Evolutionary conservation across 768 basidiomycete genomes (phyloP).

Genomic region (Termitomyces bulborhizus): DNA sequence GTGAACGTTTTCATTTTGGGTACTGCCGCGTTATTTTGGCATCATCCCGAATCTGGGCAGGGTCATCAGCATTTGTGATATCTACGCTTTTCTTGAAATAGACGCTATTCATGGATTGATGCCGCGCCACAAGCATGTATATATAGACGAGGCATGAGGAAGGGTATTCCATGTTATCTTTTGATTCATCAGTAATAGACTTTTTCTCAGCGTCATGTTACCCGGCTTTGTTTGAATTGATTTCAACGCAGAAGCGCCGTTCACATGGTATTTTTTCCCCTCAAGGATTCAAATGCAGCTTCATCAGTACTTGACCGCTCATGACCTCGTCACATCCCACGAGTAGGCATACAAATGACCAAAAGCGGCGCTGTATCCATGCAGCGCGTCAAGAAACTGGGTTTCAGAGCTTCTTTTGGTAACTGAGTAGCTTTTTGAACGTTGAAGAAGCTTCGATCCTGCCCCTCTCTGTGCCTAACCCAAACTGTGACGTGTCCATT

Average conservation of each 20-base stretch:
- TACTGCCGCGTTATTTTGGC: conserved; percentile 20
- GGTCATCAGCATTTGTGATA: conserved; percentile 14
- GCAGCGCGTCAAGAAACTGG: background rate
- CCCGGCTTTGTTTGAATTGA: background rate
- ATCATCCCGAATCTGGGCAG: conserved; percentile 20
- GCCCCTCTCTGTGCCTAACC: background rate
- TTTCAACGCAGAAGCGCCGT: background rate
- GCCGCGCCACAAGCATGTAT: background rate
- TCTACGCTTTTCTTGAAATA: background rate
- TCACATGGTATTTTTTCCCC: background rate
- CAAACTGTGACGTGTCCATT: conserved; percentile 2
- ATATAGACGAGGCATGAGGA: background rate
- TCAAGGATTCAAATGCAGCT: background rate
- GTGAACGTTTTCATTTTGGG: background rate
- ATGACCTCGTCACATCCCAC: conserved; percentile 2
- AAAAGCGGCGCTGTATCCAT: background rate
- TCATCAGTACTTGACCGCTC: background rate
- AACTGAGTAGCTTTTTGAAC: background rate
- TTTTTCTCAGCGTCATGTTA: background rate
- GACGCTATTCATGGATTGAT: background rate
- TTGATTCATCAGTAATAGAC: conserved; percentile 1
- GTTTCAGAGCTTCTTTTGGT: background rate
- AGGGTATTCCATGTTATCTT: conserved; percentile 1
- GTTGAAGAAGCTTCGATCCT: conserved; percentile 3
- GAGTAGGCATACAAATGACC: background rate